Conservation (phyloP, 2,329 filamentous ascomycete species). For the Chaetomium olivaceum region DNA sequence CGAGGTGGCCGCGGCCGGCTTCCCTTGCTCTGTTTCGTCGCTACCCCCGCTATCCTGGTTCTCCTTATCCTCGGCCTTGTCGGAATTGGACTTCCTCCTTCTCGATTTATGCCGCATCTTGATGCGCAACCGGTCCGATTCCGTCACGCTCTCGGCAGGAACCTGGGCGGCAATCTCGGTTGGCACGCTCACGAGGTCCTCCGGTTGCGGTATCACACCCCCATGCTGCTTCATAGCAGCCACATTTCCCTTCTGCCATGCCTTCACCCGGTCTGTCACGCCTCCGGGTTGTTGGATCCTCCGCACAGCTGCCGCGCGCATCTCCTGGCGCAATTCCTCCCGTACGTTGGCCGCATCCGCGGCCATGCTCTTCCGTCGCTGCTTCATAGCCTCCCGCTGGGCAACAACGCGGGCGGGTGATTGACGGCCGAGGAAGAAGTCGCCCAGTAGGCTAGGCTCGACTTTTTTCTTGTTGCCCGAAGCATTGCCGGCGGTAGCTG, state of each 20-base stretch:
- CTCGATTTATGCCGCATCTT: constrained; percentile 52
- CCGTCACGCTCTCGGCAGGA: constrained; percentile 62
- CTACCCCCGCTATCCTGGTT: constrained; percentile 30
- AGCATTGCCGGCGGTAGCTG: constrained; percentile 38
- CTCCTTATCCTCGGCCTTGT: constrained; percentile 36
- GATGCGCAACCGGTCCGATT: constrained; percentile 61
- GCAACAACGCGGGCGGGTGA: constrained; percentile 57
- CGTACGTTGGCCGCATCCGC: constrained; percentile 55
- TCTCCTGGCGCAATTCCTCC: constrained; percentile 54
- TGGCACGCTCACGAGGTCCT: constrained; percentile 57
- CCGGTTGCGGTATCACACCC: constrained; percentile 47
- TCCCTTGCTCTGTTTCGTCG: constrained; percentile 29
- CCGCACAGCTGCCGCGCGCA: constrained; percentile 59
- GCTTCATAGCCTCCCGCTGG: constrained; percentile 37
- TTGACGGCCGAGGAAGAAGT: constrained; percentile 60
- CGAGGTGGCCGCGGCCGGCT: constrained; percentile 27
- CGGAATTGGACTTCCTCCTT: constrained; percentile 38
- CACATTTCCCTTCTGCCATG: constrained; percentile 81
- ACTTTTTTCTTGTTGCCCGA: constrained; percentile 44
- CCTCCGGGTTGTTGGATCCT: constrained; percentile 63
- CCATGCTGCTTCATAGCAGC: constrained; percentile 52
- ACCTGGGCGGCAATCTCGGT: constrained; percentile 62
- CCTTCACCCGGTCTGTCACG: constrained; percentile 76
- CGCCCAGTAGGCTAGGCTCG: constrained; percentile 54
- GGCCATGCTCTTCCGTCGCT: constrained; percentile 55